phyloP scores from a whole-genome alignment of 139 green algal genomes.

The Monoraphidium neglectum region DNA sequence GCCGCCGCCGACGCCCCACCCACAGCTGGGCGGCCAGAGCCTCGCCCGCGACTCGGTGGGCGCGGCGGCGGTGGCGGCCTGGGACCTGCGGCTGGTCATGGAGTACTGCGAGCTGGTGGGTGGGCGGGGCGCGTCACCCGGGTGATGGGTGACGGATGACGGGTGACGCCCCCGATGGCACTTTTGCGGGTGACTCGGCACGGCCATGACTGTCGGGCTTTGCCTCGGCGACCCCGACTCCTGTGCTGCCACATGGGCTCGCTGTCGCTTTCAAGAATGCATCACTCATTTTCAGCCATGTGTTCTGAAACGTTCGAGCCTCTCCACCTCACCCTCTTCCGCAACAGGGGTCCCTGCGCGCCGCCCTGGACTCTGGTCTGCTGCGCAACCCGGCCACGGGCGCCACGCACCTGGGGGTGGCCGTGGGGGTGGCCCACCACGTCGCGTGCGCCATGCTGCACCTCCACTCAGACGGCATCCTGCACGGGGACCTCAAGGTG shows the following conservation, averaged over 20 bases:
- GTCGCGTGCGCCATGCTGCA: slow-evolving; percentile 43
- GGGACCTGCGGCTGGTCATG: slow-evolving; percentile 45
- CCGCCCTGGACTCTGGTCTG: background rate
- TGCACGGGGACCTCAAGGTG: slow-evolving; percentile 57
- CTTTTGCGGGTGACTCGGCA: too few relatives aligned
- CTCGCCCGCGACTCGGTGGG: background rate
- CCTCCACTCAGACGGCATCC: slow-evolving; percentile 53
- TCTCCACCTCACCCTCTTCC: background rate
- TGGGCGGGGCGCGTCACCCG: background rate
- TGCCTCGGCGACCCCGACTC: too few relatives aligned
- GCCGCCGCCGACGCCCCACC: background rate
- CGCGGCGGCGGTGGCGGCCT: slow-evolving; percentile 3
- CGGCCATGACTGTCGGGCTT: too few relatives aligned
- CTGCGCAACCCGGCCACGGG: background rate
- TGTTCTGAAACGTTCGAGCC: background rate
- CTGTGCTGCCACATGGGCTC: background rate
- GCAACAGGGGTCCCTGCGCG: slow-evolving; percentile 1
- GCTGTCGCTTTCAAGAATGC: background rate
- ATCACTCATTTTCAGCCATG: too few relatives aligned
- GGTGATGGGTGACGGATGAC: background rate
- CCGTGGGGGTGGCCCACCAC: slow-evolving; percentile 18
- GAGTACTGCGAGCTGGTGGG: slow-evolving; percentile 35
- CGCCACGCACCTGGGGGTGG: background rate
- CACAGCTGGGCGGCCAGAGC: background rate
- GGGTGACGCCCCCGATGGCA: background rate